phyloP scores from a whole-genome alignment of 495 filamentous ascomycete genomes.

The Cercophora samala region DNA sequence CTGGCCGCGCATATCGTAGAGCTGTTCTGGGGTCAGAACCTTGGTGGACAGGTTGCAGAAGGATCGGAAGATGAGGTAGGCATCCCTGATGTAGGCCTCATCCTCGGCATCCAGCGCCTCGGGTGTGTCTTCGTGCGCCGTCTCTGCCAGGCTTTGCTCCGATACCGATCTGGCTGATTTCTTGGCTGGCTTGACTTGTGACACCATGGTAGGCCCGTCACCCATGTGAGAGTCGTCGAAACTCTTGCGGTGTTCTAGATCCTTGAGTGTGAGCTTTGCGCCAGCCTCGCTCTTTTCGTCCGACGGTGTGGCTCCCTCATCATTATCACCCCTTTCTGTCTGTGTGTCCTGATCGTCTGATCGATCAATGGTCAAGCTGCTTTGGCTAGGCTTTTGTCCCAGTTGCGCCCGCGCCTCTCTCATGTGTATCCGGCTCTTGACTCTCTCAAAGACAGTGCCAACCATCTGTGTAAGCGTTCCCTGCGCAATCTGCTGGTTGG shows the following conservation, averaged over 20 bases:
- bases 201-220: conserved; percentile 92
- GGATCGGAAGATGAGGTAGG: conserved; percentile 93
- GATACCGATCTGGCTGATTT: conserved; percentile 58
- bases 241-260: conserved; percentile 87
- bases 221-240: conserved; percentile 89
- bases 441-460: conserved; percentile 92
- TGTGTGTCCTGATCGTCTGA: conserved; percentile 38
- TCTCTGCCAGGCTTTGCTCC: conserved; percentile 47
- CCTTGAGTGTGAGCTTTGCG: conserved; percentile 89
- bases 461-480: conserved; percentile 98
- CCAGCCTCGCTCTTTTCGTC: conserved; percentile 47
- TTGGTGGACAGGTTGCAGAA: conserved; percentile 98
- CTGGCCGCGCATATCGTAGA: conserved; percentile 86
- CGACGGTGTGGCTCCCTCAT: conserved; percentile 50
- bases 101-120: conserved; percentile 82
- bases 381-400: conserved; percentile 47
- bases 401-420: conserved; percentile 68
- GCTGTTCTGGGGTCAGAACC: conserved; percentile 78
- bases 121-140: conserved; percentile 47
- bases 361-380: conserved; percentile 45
- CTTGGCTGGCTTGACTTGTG: conserved; percentile 62
- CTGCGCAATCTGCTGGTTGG: conserved; percentile 94
- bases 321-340: conserved; percentile 35
- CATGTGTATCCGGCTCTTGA: conserved; percentile 79
- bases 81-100: conserved; percentile 93